Evolutionary conservation across 2,329 filamentous ascomycete genomes (phyloP), one percentile per base, ranked within the genome.

Genomic region (Paraphaeosphaeria sporulosa): DNA sequence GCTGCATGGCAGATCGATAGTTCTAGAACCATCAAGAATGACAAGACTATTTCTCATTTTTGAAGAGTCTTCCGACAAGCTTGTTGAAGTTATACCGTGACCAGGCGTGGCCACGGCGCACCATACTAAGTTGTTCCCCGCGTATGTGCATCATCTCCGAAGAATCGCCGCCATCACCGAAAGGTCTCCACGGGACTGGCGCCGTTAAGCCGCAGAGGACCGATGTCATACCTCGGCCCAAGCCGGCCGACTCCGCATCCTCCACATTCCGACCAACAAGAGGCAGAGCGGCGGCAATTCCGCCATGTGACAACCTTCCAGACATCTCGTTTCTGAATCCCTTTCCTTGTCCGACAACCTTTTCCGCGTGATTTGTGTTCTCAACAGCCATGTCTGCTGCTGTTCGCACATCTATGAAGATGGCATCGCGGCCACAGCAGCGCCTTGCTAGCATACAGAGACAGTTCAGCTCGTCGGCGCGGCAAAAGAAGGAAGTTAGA

Each of bases 401-500:
- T 21, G 60, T 77, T 32, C 75, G 74, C 57, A 69, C 71, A 59
- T 73, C 72, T 12, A 57, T 73, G 53, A 75, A 62, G 63, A 76
- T 76, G 72, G 74, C 73, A 10, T 76, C 74, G 23, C 70, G 72
- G 57, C 72, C 75, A 17, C 75, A 76, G 59, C 74, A 76, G 55
- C 72, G 75, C 32, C 64, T 78, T 42, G 75, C 76, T 30, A 72
- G 70, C 62, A 71, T 77, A 30, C 76, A 77, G 58, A 66, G 76
- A 44, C 76, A 77, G 23, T 77, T 79, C 63, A 77, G 73, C 66
- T 73, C 67, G 47, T 76, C 71, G 3, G 62, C 64, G 42, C 65
- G 64, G 27, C 70, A 70, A 55, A 68, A 63, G 63, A 82, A 89
- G 79, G 90, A 96, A 75, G 86, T 97, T 56, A 89, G 91, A 73